These are phyloP conservation scores for Dissophora globulifera DNA, from an alignment of 192 early-diverging fungal genomes.

Conservation along the genomic window DNA sequence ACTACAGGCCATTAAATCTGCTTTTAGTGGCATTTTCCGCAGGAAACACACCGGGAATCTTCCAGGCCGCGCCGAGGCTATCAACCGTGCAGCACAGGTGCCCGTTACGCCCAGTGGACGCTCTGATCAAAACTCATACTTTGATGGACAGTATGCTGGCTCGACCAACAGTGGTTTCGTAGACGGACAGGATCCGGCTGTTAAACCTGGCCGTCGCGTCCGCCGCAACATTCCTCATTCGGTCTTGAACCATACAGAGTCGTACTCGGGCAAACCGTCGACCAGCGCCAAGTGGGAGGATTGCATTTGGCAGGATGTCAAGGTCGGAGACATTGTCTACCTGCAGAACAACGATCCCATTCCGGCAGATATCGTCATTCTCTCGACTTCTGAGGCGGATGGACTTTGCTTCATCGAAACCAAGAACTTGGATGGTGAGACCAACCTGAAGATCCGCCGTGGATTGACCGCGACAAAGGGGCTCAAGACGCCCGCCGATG, in stretches of 20 bases:
- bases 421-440: constrained; percentile 98
- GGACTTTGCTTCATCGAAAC: constrained; percentile 95
- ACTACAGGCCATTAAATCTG: constrained; percentile 8
- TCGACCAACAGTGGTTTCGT: constrained; percentile 5
- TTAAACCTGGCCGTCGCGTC: constrained; percentile 32
- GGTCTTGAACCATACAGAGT: constrained; percentile 51
- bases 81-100: constrained; percentile 21
- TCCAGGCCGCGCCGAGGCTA: constrained; percentile 26
- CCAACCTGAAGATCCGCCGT: constrained; percentile 92
- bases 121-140: constrained; percentile 56
- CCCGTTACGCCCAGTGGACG: constrained; percentile 30
- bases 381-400: constrained; percentile 86
- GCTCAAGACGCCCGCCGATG: constrained; percentile 65
- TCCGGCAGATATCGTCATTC: constrained; percentile 92
- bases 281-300: constrained; percentile 63
- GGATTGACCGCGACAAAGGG: constrained; percentile 70
- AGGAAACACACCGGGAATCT: background rate
- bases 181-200: constrained; percentile 24
- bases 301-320: constrained; percentile 84
- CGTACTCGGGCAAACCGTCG: constrained; percentile 6
- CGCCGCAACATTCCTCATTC: constrained; percentile 58
- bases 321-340: constrained; percentile 90
- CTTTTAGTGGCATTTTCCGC: constrained; percentile 12
- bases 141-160: constrained; percentile 46
- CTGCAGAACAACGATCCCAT: constrained; percentile 86